Evolutionary conservation across 2,329 filamentous ascomycete species (phyloP).

Genomic region (Ascomycota sp.): DNA sequence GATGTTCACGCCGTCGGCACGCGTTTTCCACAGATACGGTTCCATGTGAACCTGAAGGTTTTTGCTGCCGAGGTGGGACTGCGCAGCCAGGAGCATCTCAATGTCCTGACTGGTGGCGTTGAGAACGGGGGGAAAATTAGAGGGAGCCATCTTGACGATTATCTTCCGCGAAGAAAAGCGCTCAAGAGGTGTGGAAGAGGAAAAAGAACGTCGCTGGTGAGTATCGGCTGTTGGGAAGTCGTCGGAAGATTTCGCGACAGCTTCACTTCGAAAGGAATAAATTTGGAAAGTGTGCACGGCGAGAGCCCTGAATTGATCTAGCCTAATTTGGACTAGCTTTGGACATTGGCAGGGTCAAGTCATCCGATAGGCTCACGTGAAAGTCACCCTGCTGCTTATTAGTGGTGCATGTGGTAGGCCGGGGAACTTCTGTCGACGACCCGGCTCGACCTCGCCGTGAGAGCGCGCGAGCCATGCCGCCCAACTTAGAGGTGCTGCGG

Average conservation of each 20-base stretch:
- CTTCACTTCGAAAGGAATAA: constrained; percentile 5
- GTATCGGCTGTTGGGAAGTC: constrained; percentile 8
- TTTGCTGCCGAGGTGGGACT: constrained; percentile 94
- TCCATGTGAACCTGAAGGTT: constrained; percentile 99
- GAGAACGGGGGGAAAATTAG: constrained; percentile 86
- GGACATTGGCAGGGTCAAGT: no score
- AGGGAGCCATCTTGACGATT: constrained; percentile 71
- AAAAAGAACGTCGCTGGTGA: constrained; percentile 10
- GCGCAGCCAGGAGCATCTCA: constrained; percentile 96
- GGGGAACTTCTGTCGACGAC: constrained; percentile 15
- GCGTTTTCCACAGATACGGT: constrained; percentile 99
- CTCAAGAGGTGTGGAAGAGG: constrained; percentile 6
- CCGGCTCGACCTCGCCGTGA: not conserved
- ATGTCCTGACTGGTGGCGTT: constrained; percentile 96
- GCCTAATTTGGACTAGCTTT: constrained; percentile 5
- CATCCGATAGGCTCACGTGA: no score
- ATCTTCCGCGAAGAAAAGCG: constrained; percentile 13
- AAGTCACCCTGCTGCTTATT: no score
- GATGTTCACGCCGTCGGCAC: constrained; percentile 93
- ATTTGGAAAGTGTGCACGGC: constrained; percentile 21
- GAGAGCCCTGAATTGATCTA: constrained; percentile 16
- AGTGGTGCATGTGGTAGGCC: not conserved
- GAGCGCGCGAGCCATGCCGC: constrained; percentile 36
- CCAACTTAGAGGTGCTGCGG: constrained; percentile 40
- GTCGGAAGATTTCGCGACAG: constrained; percentile 26